Evolutionary conservation across 768 basidiomycete genomes (phyloP).

Genomic region (Lyophyllum semitale): DNA sequence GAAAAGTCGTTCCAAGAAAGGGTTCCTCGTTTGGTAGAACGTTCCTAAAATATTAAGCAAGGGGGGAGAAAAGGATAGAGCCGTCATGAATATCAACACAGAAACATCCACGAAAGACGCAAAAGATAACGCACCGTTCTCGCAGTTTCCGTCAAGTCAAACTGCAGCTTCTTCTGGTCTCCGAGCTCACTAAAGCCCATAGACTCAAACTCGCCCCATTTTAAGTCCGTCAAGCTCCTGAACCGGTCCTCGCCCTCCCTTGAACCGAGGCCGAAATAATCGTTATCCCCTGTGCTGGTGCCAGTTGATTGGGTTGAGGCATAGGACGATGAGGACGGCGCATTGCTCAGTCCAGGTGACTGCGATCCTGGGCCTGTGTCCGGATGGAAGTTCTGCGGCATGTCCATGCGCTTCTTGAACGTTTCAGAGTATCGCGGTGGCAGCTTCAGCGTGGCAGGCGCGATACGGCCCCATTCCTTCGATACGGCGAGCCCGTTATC

Average conservation of each 20-base stretch:
- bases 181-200: conserved; percentile 71
- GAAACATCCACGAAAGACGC: conserved; percentile 2
- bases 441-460: conserved; percentile 59
- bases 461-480: conserved; percentile 79
- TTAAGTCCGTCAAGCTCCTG: conserved; percentile 79
- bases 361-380: conserved; percentile 35
- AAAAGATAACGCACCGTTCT: conserved; percentile 47
- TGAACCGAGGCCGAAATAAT: conserved; percentile 35
- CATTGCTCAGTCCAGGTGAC: conserved; percentile 24
- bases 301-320: conserved; percentile 33
- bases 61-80: background rate
- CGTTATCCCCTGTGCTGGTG: conserved; percentile 31
- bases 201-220: conserved; percentile 91
- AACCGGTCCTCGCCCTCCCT: conserved; percentile 69
- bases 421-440: conserved; percentile 72
- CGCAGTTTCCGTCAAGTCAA: conserved; percentile 91
- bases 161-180: conserved; percentile 77
- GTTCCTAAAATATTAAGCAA: conserved; percentile 43
- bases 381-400: conserved; percentile 63
- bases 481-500: conserved; percentile 55
- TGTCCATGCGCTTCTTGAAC: conserved; percentile 77
- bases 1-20: conserved; percentile 93
- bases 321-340: conserved; percentile 45
- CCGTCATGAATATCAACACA: background rate
- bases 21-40: conserved; percentile 74